Evolutionary conservation across 2,329 filamentous ascomycete species (phyloP).

Genomic region (Kalmusia sp.): DNA sequence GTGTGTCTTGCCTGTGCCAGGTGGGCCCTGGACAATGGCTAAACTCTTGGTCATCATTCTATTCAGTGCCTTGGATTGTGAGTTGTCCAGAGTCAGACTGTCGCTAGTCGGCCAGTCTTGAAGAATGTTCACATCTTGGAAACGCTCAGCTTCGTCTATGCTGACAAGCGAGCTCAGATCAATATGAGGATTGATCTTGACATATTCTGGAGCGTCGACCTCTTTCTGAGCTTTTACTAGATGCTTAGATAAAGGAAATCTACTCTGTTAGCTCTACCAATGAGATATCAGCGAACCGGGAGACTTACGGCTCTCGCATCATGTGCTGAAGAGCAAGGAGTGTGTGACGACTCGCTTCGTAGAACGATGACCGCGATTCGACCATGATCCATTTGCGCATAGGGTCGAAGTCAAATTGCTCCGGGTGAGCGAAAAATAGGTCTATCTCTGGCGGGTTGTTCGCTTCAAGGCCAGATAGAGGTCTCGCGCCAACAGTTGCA

Average conservation of each 20-base stretch:
- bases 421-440: slow-evolving; percentile 69
- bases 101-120: slow-evolving; percentile 60
- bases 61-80: slow-evolving; percentile 72
- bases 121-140: slow-evolving; percentile 62
- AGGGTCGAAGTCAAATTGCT: slow-evolving; percentile 73
- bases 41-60: slow-evolving; percentile 75
- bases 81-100: slow-evolving; percentile 66
- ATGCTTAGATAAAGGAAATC: slow-evolving; percentile 69
- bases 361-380: slow-evolving; percentile 76
- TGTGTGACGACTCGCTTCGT: slow-evolving; percentile 76
- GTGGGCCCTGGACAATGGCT: slow-evolving; percentile 83
- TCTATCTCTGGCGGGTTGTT: slow-evolving; percentile 76
- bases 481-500: slow-evolving; percentile 75
- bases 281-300: slow-evolving; percentile 18
- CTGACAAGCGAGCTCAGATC: slow-evolving; percentile 58
- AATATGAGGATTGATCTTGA: slow-evolving; percentile 56
- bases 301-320: slow-evolving; percentile 56
- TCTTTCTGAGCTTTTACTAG: slow-evolving; percentile 59
- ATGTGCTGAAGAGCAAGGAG: slow-evolving; percentile 75
- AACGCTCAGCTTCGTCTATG: slow-evolving; percentile 43
- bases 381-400: slow-evolving; percentile 77
- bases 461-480: slow-evolving; percentile 66
- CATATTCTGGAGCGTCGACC: slow-evolving; percentile 60
- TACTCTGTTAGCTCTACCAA: slow-evolving; percentile 28
- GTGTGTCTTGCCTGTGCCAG: slow-evolving; percentile 81